Percentiles rank a stretch among this genome's conserved stretches.
Conservation (phyloP, 106 monocot genomes). For the Chionographis japonica region DNA sequence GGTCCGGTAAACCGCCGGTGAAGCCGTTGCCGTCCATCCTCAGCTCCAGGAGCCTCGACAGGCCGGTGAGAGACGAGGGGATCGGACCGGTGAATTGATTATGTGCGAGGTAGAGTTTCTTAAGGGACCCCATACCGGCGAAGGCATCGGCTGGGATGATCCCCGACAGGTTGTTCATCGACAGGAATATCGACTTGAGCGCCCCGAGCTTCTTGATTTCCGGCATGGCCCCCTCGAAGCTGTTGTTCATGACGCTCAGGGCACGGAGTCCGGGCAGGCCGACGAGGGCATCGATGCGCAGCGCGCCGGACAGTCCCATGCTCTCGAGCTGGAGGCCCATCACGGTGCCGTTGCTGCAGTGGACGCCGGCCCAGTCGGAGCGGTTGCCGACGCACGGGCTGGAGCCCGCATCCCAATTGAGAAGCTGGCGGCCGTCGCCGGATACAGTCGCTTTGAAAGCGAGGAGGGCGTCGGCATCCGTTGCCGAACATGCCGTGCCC, state of each 20-base stretch:
- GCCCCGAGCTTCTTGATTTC: constrained; percentile 24
- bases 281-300: constrained; percentile 32
- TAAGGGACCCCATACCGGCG: constrained; percentile 41
- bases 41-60: constrained; percentile 43
- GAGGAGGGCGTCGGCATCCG: constrained; percentile 24
- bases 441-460: constrained; percentile 11
- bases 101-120: constrained; percentile 37
- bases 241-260: constrained; percentile 74
- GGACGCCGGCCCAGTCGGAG: constrained; percentile 28
- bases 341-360: constrained; percentile 23
- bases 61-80: constrained; percentile 44
- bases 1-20: constrained; percentile 46
- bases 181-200: constrained; percentile 40
- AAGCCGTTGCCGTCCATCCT: constrained; percentile 52
- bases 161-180: constrained; percentile 55
- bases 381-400: constrained; percentile 20
- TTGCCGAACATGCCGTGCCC: background rate
- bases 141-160: constrained; percentile 50
- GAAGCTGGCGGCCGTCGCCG: background rate
- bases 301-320: constrained; percentile 46
- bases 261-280: constrained; percentile 31
- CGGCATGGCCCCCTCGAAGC: constrained; percentile 60
- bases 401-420: constrained; percentile 1
- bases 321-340: constrained; percentile 44
- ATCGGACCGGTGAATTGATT: constrained; percentile 63